Conservation (phyloP, 495 filamentous ascomycete genomes). For the Xylaria telfairii region DNA sequence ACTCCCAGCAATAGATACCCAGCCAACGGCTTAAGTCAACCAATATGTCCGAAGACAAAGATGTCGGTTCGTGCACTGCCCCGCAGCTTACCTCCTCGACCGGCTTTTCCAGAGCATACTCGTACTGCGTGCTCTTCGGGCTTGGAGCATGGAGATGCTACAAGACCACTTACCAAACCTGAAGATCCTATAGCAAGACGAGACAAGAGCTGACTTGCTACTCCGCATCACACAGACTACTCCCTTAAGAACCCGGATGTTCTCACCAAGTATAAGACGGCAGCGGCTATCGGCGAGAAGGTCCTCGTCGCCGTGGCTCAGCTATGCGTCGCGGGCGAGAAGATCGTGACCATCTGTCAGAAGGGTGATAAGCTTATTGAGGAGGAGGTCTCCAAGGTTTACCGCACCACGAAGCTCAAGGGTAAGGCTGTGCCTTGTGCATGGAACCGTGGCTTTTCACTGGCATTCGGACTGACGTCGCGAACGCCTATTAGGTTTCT, state of each 20-base stretch:
- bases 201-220: conserved; percentile 25
- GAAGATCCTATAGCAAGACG: conserved; percentile 22
- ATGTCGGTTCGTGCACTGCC: conserved; percentile 29
- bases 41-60: conserved; percentile 42
- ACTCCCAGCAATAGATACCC: not conserved
- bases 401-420: conserved; percentile 99
- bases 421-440: conserved; percentile 55
- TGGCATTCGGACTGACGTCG: conserved; percentile 30
- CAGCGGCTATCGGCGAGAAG: conserved; percentile 91
- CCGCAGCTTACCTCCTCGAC: not conserved
- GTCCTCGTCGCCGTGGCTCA: conserved; percentile 85
- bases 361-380: conserved; percentile 93
- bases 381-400: conserved; percentile 93
- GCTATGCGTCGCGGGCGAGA: conserved; percentile 84
- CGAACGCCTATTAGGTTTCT: conserved; percentile 64
- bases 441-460: not conserved
- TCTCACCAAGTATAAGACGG: conserved; percentile 98
- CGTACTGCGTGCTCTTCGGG: conserved; percentile 2
- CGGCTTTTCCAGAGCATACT: conserved; percentile 4
- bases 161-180: conserved; percentile 20
- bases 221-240: conserved; percentile 68
- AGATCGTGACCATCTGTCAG: conserved; percentile 91
- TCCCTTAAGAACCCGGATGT: conserved; percentile 95
- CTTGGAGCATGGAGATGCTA: not conserved
- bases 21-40: conserved; percentile 12